These are phyloP conservation scores for Pseudogymnoascus destructans DNA, from an alignment of 2,329 filamentous ascomycete species.

Conservation along the genomic window DNA sequence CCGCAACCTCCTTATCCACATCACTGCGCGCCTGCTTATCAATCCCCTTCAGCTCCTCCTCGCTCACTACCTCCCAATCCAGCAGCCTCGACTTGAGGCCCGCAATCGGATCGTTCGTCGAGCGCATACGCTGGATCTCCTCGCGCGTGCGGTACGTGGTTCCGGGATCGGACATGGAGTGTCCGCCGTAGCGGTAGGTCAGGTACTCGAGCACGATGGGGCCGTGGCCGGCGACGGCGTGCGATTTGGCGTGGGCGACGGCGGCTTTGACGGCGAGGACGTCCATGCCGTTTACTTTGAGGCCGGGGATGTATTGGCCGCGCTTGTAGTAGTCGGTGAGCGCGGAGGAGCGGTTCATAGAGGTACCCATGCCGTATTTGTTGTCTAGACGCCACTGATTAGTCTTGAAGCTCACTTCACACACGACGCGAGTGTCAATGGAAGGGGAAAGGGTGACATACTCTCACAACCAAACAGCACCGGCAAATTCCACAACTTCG, in stretches of 20 bases:
- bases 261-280: slow-evolving; percentile 95
- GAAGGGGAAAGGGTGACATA: slow-evolving; percentile 37
- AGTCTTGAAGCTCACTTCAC: not conserved
- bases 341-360: slow-evolving; percentile 83
- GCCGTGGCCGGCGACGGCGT: slow-evolving; percentile 68
- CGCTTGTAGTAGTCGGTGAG: slow-evolving; percentile 99
- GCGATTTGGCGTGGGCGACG: slow-evolving; percentile 86
- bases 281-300: slow-evolving; percentile 99
- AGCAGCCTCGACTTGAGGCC: slow-evolving; percentile 96
- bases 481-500: slow-evolving; percentile 95
- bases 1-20: slow-evolving; percentile 81
- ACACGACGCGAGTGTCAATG: not conserved
- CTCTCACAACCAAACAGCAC: slow-evolving; percentile 97
- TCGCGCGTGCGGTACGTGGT: slow-evolving; percentile 98
- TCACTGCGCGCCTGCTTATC: slow-evolving; percentile 83
- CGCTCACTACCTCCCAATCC: slow-evolving; percentile 81
- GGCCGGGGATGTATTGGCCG: slow-evolving; percentile 96
- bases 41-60: slow-evolving; percentile 91
- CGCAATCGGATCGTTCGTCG: slow-evolving; percentile 94
- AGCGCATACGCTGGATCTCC: slow-evolving; percentile 99
- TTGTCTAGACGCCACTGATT: slow-evolving; percentile 55
- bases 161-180: slow-evolving; percentile 99
- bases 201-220: slow-evolving; percentile 97
- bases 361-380: slow-evolving; percentile 99
- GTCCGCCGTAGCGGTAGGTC: slow-evolving; percentile 97